These are phyloP conservation scores for Zalaria obscura DNA, from an alignment of 2,329 filamentous ascomycete genomes.

Conservation along the genomic window DNA sequence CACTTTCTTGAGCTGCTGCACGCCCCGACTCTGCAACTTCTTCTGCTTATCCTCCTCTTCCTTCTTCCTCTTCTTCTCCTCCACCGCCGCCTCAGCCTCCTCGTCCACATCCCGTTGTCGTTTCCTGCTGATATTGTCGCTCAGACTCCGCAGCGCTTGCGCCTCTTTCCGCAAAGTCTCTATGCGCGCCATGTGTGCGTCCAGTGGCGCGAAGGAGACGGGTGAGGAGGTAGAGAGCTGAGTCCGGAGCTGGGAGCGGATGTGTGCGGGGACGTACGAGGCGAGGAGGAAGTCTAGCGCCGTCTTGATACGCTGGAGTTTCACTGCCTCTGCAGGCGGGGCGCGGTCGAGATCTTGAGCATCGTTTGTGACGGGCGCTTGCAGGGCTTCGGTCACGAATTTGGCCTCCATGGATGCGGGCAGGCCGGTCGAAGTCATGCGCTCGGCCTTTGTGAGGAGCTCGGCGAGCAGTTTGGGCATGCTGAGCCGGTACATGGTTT, in stretches of 20 bases:
- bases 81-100: conserved; percentile 40
- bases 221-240: conserved; percentile 22
- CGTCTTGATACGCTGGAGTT: conserved; percentile 50
- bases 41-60: conserved; percentile 83
- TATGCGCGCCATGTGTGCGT: conserved; percentile 54
- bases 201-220: conserved; percentile 56
- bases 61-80: conserved; percentile 70
- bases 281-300: conserved; percentile 51
- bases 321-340: conserved; percentile 27
- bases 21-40: conserved; percentile 62
- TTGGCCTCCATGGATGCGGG: conserved; percentile 74
- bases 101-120: conserved; percentile 48
- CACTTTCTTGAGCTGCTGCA: conserved; percentile 76
- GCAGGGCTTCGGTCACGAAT: conserved; percentile 63
- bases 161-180: conserved; percentile 57
- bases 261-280: conserved; percentile 40
- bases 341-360: conserved; percentile 15
- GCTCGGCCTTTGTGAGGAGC: conserved; percentile 56
- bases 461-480: conserved; percentile 53
- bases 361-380: conserved; percentile 50
- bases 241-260: conserved; percentile 30
- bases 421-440: conserved; percentile 50
- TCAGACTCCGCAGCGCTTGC: conserved; percentile 49
- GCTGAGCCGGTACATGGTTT: conserved; percentile 72
- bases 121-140: conserved; percentile 56